Percentiles rank a stretch among this genome's conserved stretches.
phyloP scores from a whole-genome alignment of 768 basidiomycete genomes.

The Phylloporus sp. region DNA sequence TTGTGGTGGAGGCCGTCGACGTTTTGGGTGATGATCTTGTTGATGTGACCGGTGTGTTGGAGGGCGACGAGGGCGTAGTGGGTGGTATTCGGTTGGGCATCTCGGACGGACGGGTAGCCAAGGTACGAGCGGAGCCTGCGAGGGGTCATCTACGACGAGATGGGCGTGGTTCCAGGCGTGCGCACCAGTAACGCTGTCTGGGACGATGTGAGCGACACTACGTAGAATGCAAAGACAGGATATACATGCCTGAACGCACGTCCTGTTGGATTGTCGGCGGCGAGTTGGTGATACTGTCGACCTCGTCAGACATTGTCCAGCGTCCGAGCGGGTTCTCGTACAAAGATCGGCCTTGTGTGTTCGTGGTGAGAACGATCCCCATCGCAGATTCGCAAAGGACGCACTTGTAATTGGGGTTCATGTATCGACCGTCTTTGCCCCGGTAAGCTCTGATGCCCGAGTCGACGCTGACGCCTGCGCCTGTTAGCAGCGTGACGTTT shows the following conservation, averaged over 20 bases:
- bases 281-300: conserved; percentile 69
- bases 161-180: neutral
- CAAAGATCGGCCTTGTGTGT: conserved; percentile 51
- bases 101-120: conserved; percentile 84
- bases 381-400: conserved; percentile 10
- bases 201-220: conserved; percentile 4
- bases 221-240: neutral
- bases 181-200: conserved; percentile 83
- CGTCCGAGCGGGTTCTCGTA: conserved; percentile 14
- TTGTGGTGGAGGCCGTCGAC: conserved; percentile 95
- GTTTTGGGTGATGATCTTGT: conserved; percentile 74
- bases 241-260: conserved; percentile 59
- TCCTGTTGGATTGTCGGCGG: conserved; percentile 66
- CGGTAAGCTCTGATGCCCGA: conserved; percentile 94
- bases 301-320: conserved; percentile 9
- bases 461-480: conserved; percentile 93
- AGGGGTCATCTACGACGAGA: too few species aligned
- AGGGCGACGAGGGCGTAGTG: conserved; percentile 85
- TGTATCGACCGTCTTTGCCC: conserved; percentile 77
- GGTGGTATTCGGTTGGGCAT: conserved; percentile 79
- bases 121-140: conserved; percentile 65
- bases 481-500: conserved; percentile 73
- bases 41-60: conserved; percentile 58
- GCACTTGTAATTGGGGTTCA: conserved; percentile 88
- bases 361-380: neutral